A percentile compares a stretch with the other conserved stretches of the same genome.
Conservation (phyloP, 306 rosid genomes). For the Dryas octopetala region DNA sequence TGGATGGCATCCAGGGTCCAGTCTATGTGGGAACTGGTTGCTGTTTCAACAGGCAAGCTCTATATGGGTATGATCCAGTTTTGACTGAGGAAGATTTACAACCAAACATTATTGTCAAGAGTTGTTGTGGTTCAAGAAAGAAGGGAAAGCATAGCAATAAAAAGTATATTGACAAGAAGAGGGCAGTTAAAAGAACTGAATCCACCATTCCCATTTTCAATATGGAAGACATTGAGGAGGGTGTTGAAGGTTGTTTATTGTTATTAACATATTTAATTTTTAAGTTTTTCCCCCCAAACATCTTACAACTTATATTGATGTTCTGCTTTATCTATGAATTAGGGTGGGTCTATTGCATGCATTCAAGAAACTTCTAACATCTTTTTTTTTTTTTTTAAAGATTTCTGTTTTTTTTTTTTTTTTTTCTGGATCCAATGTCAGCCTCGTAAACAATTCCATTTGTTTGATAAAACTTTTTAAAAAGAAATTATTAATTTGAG, state of each 20-base stretch:
- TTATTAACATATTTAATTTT: background rate
- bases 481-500: background rate
- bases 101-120: constrained; percentile 87
- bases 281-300: background rate
- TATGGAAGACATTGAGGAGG: constrained; percentile 97
- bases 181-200: constrained; percentile 73
- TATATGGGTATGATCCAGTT: constrained; percentile 94
- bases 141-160: constrained; percentile 67
- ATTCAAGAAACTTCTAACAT: background rate
- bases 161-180: constrained; percentile 84
- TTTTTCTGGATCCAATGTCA: background rate
- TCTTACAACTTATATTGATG: background rate
- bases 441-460: background rate
- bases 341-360: background rate
- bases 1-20: constrained; percentile 97
- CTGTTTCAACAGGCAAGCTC: constrained; percentile 98
- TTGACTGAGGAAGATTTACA: constrained; percentile 89
- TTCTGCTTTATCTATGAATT: background rate
- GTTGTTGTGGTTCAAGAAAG: constrained; percentile 97
- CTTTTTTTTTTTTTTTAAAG: background rate
- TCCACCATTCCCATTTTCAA: constrained; percentile 91
- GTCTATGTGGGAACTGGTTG: constrained; percentile 99
- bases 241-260: constrained; percentile 69
- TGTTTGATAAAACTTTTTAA: background rate
- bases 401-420: no score